Base-by-base conservation (phyloP, 2,329 filamentous ascomycete genomes). In the Aspergillus sp. region DNA sequence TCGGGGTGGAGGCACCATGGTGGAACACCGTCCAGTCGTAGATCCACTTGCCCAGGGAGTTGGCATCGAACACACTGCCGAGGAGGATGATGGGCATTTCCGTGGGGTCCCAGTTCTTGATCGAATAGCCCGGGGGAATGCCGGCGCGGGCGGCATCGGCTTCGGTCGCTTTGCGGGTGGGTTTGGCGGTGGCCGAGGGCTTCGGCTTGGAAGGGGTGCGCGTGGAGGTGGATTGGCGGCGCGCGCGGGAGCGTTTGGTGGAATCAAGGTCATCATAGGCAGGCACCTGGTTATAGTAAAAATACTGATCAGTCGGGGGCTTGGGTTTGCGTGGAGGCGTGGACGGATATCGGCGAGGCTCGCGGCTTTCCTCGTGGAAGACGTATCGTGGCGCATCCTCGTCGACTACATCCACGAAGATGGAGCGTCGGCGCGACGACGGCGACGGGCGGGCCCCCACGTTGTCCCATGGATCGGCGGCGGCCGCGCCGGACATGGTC, bases 1-100 rank as follows among this genome's bases (percentile, higher is more conserved):
- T 89, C 47, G 91, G 89, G 10, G 88, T 90, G 38, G 83, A 83
- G 13, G 90, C 83, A 35, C 90, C 90, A 61, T 95, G 86, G 70
- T 88, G 86, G 77, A 90, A 96, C 58, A 96, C 90, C 16, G 94
- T 96, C 94, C 94, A 99, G 80, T 97, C 94, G 74, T 96, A 99
- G 67, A 99, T 95, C 94, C 94, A 99, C 76, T 96, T 96, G 66
- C 94, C 94, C 26, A 99, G 82, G 22, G 90, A 96, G 81, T 97
- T 96, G 67, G 93, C 90, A 69, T 97, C 94, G 67, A 97, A 97
- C 51, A 97, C 94, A 68, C 90, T 95, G 47, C 94, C 94, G 19
- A 97, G 82, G 22, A 99, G 83, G 68, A 96, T 86, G 69, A 99
- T 96, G 47, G 94, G 94, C 62, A 91, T 86, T 77, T 97, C 93